These are phyloP conservation scores for Dactylellina parvicollis DNA, from an alignment of 2,329 filamentous ascomycete genomes.

Conservation along the genomic window DNA sequence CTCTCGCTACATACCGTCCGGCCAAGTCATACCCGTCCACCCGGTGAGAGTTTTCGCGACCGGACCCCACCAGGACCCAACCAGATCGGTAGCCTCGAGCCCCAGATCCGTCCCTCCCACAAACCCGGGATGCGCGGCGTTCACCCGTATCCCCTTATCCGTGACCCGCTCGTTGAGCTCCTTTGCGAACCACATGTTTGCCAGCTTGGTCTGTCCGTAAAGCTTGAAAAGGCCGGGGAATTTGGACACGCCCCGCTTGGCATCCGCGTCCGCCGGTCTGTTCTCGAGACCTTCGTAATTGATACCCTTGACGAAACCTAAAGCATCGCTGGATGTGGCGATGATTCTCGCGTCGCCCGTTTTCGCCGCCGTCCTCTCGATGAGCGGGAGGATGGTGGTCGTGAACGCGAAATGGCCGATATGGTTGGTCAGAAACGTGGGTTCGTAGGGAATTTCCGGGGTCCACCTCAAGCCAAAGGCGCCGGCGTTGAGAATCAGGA, in stretches of 20 bases:
- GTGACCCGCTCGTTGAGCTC: constrained; percentile 71
- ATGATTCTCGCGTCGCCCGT: constrained; percentile 57
- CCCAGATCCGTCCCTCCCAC: constrained; percentile 34
- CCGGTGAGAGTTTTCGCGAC: constrained; percentile 5
- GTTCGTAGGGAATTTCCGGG: constrained; percentile 63
- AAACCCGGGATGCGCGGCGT: constrained; percentile 55
- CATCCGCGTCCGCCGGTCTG: constrained; percentile 27
- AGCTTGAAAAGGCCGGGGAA: constrained; percentile 59
- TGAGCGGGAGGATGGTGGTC: constrained; percentile 58
- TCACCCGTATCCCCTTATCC: constrained; percentile 62
- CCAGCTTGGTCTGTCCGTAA: constrained; percentile 65
- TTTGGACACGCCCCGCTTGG: constrained; percentile 11
- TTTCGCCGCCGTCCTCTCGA: constrained; percentile 56
- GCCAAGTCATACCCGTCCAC: constrained; percentile 26
- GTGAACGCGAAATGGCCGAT: constrained; percentile 65
- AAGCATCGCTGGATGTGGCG: constrained; percentile 57
- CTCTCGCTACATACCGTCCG: constrained; percentile 13
- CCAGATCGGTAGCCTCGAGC: constrained; percentile 31
- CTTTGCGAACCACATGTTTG: constrained; percentile 63
- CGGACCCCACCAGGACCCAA: constrained; percentile 2
- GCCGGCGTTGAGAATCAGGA: constrained; percentile 65
- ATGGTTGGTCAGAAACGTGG: constrained; percentile 66
- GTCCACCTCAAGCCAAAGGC: constrained; percentile 62
- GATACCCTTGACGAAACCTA: constrained; percentile 60
- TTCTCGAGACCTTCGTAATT: constrained; percentile 51